Evolutionary conservation across 371 early-diverging fungal genomes (phyloP), one percentile per base, ranked within the genome.

Genomic region (Mortierella sp.): DNA sequence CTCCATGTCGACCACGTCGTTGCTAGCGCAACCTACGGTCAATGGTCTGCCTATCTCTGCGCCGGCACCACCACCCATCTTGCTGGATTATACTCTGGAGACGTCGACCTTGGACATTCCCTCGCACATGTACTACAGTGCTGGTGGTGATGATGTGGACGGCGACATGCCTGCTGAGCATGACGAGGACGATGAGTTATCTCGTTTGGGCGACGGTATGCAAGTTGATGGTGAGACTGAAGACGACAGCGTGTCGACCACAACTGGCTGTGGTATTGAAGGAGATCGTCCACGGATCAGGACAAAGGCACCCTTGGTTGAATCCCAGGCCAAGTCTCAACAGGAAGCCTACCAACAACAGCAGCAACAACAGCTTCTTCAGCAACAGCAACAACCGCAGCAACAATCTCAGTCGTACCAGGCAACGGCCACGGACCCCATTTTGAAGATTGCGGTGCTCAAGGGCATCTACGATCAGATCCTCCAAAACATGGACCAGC

Each of bases 401-500:
- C 43, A 54, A 5, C 76, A 76, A 21, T n/a, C 26, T 19, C 76
- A 40, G 13, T 57, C 55, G 5, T 53, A 75, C 6, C 78, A 75
- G 13, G 57, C 76, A 31, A 79, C 54, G 28, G 71, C 75, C 6
- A 72, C 81, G 26, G 88, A 88, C 69, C 84, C 84, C 13, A 81
- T 87, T 31, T 59, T 88, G 44, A 88, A 88, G 76, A 88, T 88
- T 75, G 85, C 87, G 2, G 85, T 88, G 28, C 46, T 88, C 55
- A 88, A 88, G 76, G 88, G 87, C 0, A 83, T 88, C 46, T 88
- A 88, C 61, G 88, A 88, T 37, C 88, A 88, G 69, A 87, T 88
- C 14, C 70, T 88, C 53, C 82, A 81, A n/a, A 81, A 86, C 40
- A 75, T 84, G 81, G 84, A 80, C 24, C 75, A 77, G 0, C 21